Conservation (phyloP, 73 alveolate genomes). For the Paramecium sonneborni region DNA sequence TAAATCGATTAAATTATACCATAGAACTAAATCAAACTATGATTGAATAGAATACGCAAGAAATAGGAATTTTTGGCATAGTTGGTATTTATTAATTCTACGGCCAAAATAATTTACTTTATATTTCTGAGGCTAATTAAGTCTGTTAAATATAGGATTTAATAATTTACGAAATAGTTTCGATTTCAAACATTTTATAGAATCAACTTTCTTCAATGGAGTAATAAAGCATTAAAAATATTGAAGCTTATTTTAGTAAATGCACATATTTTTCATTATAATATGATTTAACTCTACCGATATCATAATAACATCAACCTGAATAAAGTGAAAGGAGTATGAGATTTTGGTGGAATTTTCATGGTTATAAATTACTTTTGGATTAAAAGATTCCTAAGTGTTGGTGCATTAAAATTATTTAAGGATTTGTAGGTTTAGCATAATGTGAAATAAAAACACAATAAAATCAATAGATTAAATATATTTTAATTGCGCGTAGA, state of each 20-base stretch:
- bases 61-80: not conserved
- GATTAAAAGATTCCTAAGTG: constrained; percentile 52
- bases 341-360: constrained; percentile 70
- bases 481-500: constrained; percentile 82
- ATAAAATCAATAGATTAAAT: constrained; percentile 50
- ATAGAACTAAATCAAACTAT: not conserved
- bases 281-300: constrained; percentile 17
- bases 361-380: constrained; percentile 54
- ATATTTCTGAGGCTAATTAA: not conserved
- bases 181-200: not conserved
- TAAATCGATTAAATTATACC: not conserved
- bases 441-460: not conserved
- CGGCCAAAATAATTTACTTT: not conserved
- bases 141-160: not conserved
- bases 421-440: constrained; percentile 70
- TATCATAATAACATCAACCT: not conserved
- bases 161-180: not conserved
- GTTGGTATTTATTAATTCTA: not conserved
- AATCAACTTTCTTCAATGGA: not conserved
- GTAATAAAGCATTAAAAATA: too few species aligned
- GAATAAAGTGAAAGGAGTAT: constrained; percentile 18
- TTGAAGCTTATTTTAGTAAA: not conserved
- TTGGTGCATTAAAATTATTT: constrained; percentile 62
- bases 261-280: constrained; percentile 12
- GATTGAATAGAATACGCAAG: not conserved